Evolutionary conservation across 225 moss, liverwort and hornwort species (phyloP), one percentile per base, ranked within the genome.

Genomic region (Takakia lepidozioides): DNA sequence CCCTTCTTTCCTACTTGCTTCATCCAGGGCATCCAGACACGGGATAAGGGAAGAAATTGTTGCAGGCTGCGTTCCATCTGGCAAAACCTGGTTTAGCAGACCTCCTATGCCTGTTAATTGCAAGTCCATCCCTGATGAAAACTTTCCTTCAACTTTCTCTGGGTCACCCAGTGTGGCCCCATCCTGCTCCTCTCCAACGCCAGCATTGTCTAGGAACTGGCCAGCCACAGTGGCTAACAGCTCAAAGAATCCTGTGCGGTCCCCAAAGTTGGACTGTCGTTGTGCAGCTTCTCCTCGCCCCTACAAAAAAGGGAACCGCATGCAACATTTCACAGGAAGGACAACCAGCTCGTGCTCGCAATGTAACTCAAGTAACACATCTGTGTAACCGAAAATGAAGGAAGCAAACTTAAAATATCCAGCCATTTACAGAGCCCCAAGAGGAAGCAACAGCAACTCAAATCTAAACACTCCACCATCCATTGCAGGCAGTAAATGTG

Each of bases 161-260:
- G 29, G 1, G 23, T 43, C 16, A 19, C 25, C 3, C 19, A 38
- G 19, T 13, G 17, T 43, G 1, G 16, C 42, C 13, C 29, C 32
- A 29, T 65, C 65, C 25, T 24, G 55, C 7, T 43, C 38, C 45
- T 51, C 23, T 23, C 68, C 71, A 58, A 69, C 80, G n/a, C n/a
- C n/a, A n/a, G n/a, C n/a, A 36, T 75, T 67, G 36, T 80, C 75
- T 28, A 80, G 57, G 38, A 80, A 68, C 34, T 75, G 75, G 17
- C 75, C 75, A 1, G 80, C 80, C 8, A 80, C 75, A 10, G 71
- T 80, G 13, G 80, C 80, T 46, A 80, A 67, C 60, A 80, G 75
- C 19, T 80, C 80, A 71, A 80, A 80, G 55, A 71, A 75, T 13
- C 62, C 1, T 8, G 52, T 64, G 1, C 16, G 34, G 11, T 67